Conservation (phyloP, 2,329 filamentous ascomycete species). For the Geoglossum cookeanum region DNA sequence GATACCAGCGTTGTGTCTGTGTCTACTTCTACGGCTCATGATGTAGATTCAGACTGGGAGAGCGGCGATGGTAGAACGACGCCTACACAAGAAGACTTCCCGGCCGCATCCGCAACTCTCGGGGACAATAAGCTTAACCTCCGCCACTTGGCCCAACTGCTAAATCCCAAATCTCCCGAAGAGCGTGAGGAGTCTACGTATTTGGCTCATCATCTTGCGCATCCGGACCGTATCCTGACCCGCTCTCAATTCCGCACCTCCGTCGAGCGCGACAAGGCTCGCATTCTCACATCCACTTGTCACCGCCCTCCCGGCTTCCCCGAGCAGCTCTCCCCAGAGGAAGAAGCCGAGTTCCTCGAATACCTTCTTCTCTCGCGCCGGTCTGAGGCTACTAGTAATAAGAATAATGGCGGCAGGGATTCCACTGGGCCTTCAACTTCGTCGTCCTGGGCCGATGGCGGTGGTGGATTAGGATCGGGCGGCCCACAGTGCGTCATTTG, state of each 20-base stretch:
- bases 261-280: slow-evolving; percentile 48
- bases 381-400: slow-evolving; percentile 24
- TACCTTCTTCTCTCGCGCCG: slow-evolving; percentile 37
- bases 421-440: slow-evolving; percentile 8
- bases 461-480: slow-evolving; percentile 49
- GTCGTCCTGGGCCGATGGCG: slow-evolving; percentile 47
- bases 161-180: slow-evolving; percentile 60
- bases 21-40: slow-evolving; percentile 30
- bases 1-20: slow-evolving; percentile 64
- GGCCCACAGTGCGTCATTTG: slow-evolving; percentile 87
- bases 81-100: slow-evolving; percentile 40
- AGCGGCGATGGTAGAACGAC: slow-evolving; percentile 38
- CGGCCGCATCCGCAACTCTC: slow-evolving; percentile 22
- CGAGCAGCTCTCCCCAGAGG: slow-evolving; percentile 24
- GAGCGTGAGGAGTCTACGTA: slow-evolving; percentile 66
- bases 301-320: slow-evolving; percentile 18
- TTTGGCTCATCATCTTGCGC: slow-evolving; percentile 60
- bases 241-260: slow-evolving; percentile 55
- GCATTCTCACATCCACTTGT: slow-evolving; percentile 35
- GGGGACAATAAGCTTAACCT: slow-evolving; percentile 45
- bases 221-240: slow-evolving; percentile 50
- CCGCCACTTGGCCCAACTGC: slow-evolving; percentile 53
- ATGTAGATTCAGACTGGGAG: slow-evolving; percentile 25
- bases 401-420: not conserved
- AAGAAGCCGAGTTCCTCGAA: slow-evolving; percentile 40